These are phyloP conservation scores for Cucurbita ficifolia DNA, from an alignment of 306 rosid species.

Conservation along the genomic window DNA sequence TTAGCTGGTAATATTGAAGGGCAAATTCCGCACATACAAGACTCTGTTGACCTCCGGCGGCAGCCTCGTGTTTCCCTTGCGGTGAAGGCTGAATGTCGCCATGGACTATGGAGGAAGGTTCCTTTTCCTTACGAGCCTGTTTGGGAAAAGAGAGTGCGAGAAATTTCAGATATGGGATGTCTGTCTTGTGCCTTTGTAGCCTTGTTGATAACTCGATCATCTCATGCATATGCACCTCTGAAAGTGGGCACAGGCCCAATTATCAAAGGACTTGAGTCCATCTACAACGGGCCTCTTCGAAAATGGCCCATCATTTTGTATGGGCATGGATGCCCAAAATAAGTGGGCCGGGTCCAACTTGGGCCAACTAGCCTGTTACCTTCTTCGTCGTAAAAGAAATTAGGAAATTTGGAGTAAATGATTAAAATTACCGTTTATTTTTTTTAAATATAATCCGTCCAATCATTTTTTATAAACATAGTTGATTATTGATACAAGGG, in stretches of 20 bases:
- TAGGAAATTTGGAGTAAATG: no score
- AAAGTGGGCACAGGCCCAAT: no score
- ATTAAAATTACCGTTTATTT: no score
- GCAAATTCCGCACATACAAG: slow-evolving; percentile 74
- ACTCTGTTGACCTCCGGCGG: slow-evolving; percentile 97
- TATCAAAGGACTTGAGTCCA: no score
- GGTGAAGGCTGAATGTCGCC: slow-evolving; percentile 66
- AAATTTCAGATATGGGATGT: no score
- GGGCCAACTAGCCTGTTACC: not conserved
- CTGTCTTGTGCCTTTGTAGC: no score
- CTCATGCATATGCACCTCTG: no score
- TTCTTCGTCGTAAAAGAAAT: not conserved
- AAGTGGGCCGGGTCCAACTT: not conserved
- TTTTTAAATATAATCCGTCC: no score
- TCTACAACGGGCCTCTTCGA: not conserved
- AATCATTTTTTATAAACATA: no score
- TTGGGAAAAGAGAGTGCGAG: not conserved
- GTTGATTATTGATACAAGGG: no score
- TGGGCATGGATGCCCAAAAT: not conserved
- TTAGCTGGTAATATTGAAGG: slow-evolving; percentile 91
- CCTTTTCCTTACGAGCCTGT: not conserved
- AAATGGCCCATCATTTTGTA: not conserved
- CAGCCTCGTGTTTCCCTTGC: slow-evolving; percentile 78
- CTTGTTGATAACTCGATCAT: no score
- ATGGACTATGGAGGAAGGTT: slow-evolving; percentile 34